Evolutionary conservation across 75 land plant genomes (phyloP).

Genomic region (Cryptomeria japonica): DNA sequence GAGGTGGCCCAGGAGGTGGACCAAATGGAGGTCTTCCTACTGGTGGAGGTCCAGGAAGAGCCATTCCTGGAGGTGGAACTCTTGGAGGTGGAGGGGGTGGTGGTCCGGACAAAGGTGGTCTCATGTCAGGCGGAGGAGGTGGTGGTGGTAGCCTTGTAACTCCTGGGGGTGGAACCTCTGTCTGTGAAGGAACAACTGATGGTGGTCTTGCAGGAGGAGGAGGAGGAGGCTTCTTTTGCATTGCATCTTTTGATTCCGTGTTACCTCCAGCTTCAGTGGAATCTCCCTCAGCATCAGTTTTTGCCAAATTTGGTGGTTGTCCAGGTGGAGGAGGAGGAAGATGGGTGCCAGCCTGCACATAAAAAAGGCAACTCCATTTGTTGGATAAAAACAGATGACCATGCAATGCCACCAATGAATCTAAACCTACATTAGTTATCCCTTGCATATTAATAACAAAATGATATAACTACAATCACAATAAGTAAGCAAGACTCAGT

Average conservation of each 20-base stretch:
- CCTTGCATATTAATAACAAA: neutral
- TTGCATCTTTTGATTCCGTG: conserved; percentile 24
- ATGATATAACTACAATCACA: neutral
- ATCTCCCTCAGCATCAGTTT: conserved; percentile 27
- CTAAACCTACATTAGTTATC: neutral
- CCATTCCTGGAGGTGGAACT: conserved; percentile 39
- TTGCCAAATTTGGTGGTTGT: conserved; percentile 30
- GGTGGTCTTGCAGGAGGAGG: conserved; percentile 53
- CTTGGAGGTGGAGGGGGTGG: conserved; percentile 76
- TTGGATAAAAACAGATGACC: neutral
- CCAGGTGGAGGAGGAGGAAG: conserved; percentile 73
- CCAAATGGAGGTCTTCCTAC: conserved; percentile 70
- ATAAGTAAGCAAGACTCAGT: neutral
- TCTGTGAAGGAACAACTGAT: conserved; percentile 33
- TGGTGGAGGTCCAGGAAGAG: conserved; percentile 61
- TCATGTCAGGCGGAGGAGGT: conserved; percentile 40
- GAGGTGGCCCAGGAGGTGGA: conserved; percentile 76
- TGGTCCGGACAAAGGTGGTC: conserved; percentile 25
- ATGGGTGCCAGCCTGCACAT: conserved; percentile 29
- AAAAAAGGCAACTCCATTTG: neutral
- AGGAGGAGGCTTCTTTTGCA: conserved; percentile 59
- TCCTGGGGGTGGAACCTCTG: conserved; percentile 80
- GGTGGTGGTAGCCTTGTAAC: conserved; percentile 51
- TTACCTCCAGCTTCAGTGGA: conserved; percentile 24
- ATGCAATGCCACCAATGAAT: neutral